Base-by-base conservation (phyloP, 108 stramenopile genomes). In the Skeletonema potamos region DNA sequence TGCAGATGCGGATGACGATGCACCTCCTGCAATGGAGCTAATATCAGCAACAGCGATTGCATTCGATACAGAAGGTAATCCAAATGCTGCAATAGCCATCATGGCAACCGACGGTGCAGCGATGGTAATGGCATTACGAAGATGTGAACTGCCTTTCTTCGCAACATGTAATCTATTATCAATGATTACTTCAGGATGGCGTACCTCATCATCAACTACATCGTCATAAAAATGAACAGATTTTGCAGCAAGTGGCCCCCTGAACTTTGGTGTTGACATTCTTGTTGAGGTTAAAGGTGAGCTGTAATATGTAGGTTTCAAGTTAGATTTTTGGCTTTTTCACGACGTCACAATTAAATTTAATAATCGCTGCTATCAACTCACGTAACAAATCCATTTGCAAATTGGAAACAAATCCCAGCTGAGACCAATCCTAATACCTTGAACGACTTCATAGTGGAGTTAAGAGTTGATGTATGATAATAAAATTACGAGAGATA, bases 11-110 rank as follows among this genome's bases (percentile, higher is more conserved):
- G 74, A 70, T 17, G 44, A 43, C 9, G 58, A 32, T 27, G 76
- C 58, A 22, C 64, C 59, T 62, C 70, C 70, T 30, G 67, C 22
- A 22, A 78, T 68, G 2, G 66, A 56, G 26, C 59, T 61, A 51
- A 76, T 37, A 27, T 76, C 80, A 27, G 79, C 46, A 37, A 83
- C 58, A 66, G 77, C 33, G 18, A 79, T 41, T n/a, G 83, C 83
- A 66, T 72, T 64, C 12, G 83, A 80, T 28, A 61, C 79, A 26
- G 27, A 11, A 10, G 83, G 83, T 26, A 80, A 26, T 17, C 46
- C 62, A 15, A 74, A 54, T 13, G 72, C 54, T 6, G 70, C 64
- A 30, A 76, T 68, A 29, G 64, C 65, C 20, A 74, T 48, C 61
- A 68, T 22, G 22, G 59, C 62, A n/a, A 62, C 59, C 1, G 66